These are phyloP conservation scores for Coprinellus micaceus DNA, from an alignment of 768 basidiomycete genomes.

Conservation along the genomic window DNA sequence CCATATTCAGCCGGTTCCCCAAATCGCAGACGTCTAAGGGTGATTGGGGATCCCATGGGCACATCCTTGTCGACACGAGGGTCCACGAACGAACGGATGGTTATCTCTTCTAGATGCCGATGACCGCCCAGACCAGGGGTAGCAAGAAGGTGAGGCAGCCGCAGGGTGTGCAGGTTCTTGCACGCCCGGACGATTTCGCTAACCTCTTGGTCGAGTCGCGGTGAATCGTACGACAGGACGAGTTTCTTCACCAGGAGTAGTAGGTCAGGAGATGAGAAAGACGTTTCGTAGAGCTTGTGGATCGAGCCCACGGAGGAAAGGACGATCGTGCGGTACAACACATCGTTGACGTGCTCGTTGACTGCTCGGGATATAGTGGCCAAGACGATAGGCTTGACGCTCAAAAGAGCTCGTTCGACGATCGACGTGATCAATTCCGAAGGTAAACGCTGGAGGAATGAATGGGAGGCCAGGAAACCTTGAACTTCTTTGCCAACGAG, in stretches of 20 bases:
- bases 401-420: constrained; percentile 30
- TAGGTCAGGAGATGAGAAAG: constrained; percentile 26
- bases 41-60: constrained; percentile 7
- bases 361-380: constrained; percentile 30
- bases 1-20: constrained; percentile 32
- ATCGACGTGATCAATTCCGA: constrained; percentile 35
- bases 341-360: constrained; percentile 26
- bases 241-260: constrained; percentile 33
- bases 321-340: constrained; percentile 38
- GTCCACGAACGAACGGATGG: constrained; percentile 26
- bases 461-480: constrained; percentile 2
- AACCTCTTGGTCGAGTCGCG: constrained; percentile 13
- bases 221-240: constrained; percentile 28
- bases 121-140: constrained; percentile 10
- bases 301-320: constrained; percentile 28
- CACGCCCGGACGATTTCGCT: constrained; percentile 31
- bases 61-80: constrained; percentile 1
- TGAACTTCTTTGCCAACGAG: constrained; percentile 4
- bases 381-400: constrained; percentile 26
- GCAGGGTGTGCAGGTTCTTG: constrained; percentile 28
- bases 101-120: constrained; percentile 22
- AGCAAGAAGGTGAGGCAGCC: constrained; percentile 20
- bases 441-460: constrained; percentile 31
- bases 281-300: constrained; percentile 33
- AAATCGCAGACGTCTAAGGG: constrained; percentile 35